Evolutionary conservation across 2,329 filamentous ascomycete species (phyloP).

Genomic region (Didymella keratinophila): DNA sequence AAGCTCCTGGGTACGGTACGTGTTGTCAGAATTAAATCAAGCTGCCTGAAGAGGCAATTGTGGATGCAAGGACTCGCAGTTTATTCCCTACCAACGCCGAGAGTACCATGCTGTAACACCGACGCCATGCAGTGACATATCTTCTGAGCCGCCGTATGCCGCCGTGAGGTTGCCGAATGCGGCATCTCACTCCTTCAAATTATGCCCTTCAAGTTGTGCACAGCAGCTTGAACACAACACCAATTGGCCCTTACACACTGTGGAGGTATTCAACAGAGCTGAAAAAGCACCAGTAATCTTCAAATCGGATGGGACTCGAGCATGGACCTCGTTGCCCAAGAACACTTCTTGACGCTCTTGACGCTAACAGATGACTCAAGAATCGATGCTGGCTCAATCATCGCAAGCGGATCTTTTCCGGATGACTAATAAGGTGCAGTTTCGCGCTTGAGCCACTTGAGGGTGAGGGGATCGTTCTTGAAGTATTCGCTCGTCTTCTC

Average conservation of each 20-base stretch:
- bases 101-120: constrained; percentile 18
- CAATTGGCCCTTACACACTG: background rate
- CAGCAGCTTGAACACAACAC: background rate
- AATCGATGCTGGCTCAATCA: background rate
- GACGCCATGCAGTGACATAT: constrained; percentile 22
- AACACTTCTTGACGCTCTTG: background rate
- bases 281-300: background rate
- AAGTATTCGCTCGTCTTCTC: constrained; percentile 84
- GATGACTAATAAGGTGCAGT: constrained; percentile 65
- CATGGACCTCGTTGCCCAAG: background rate
- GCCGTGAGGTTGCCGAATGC: constrained; percentile 7
- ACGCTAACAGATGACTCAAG: background rate
- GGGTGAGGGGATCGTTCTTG: constrained; percentile 72
- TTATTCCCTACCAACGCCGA: constrained; percentile 10
- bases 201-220: background rate
- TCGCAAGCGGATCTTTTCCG: no score
- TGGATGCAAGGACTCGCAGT: constrained; percentile 24
- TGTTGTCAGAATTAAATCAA: constrained; percentile 10
- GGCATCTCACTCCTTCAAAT: background rate
- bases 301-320: background rate
- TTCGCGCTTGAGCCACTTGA: constrained; percentile 86
- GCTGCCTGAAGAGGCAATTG: constrained; percentile 15
- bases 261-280: background rate
- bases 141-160: constrained; percentile 21
- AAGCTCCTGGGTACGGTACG: no score